Percentiles rank a stretch among this genome's conserved stretches.
Evolutionary conservation across 179 eudicot genomes (phyloP).

Genomic region (Drosera spatulata): DNA sequence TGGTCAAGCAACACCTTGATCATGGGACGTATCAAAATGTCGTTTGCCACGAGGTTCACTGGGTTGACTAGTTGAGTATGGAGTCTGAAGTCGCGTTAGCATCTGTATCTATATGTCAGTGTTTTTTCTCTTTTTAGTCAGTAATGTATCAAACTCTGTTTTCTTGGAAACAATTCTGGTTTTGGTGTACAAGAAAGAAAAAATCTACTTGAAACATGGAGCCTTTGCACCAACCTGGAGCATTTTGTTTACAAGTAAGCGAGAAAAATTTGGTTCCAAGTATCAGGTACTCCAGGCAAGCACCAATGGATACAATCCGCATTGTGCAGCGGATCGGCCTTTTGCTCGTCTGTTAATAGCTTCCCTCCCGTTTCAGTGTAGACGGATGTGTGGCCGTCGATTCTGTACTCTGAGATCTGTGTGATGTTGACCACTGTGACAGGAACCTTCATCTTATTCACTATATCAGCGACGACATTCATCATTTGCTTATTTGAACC

Average conservation of each 20-base stretch:
- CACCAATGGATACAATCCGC: slow-evolving; percentile 99
- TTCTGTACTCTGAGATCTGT: slow-evolving; percentile 74
- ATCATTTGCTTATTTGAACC: slow-evolving; percentile 68
- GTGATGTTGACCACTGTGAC: slow-evolving; percentile 67
- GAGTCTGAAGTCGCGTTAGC: no score
- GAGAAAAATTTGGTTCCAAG: slow-evolving; percentile 73
- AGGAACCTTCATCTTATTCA: slow-evolving; percentile 58
- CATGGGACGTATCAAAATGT: no score
- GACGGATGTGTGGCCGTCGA: slow-evolving; percentile 66
- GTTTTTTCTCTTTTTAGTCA: no score
- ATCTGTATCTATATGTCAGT: no score
- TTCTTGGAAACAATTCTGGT: no score
- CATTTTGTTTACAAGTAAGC: slow-evolving; percentile 31
- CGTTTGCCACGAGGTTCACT: no score
- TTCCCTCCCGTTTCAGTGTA: slow-evolving; percentile 71
- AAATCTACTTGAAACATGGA: no score
- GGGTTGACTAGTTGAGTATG: no score
- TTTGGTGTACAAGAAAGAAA: no score
- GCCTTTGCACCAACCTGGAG: not conserved
- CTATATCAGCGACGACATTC: slow-evolving; percentile 41
- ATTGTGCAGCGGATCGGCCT: slow-evolving; percentile 50
- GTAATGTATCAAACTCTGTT: no score
- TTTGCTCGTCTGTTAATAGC: slow-evolving; percentile 53
- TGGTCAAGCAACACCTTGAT: no score
- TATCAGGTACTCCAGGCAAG: slow-evolving; percentile 90